A percentile compares a stretch with the other conserved stretches of the same genome.
These are phyloP conservation scores for Saccharomyces paradoxus DNA, from an alignment of 805 yeast species.

Conservation along the genomic window DNA sequence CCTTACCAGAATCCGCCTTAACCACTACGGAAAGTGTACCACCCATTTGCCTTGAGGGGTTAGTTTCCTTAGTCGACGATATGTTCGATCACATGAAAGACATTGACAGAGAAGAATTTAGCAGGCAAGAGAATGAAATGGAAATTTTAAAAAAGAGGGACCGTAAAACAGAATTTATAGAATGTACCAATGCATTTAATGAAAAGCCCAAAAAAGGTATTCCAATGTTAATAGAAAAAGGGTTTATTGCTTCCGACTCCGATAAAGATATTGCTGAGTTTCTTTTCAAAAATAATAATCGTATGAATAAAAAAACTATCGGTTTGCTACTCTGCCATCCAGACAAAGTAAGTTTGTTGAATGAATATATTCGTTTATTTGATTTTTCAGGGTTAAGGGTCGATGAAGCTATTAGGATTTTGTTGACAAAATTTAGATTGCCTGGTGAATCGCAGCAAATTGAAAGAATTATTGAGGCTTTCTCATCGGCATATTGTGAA, in stretches of 20 bases:
- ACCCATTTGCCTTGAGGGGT: conserved; percentile 85
- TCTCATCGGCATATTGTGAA: conserved; percentile 70
- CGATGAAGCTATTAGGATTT: conserved; percentile 82
- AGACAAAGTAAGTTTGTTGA: conserved; percentile 48
- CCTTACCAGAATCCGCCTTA: conserved; percentile 78
- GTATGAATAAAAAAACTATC: conserved; percentile 76
- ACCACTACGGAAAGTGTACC: conserved; percentile 82
- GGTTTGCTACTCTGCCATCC: conserved; percentile 86
- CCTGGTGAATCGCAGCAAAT: conserved; percentile 98
- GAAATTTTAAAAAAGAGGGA: conserved; percentile 29
- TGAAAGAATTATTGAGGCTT: conserved; percentile 81
- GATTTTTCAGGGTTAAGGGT: conserved; percentile 75
- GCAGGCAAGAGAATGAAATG: conserved; percentile 19
- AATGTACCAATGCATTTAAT: conserved; percentile 70
- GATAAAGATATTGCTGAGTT: conserved; percentile 67
- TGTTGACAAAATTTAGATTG: conserved; percentile 75
- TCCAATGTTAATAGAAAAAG: conserved; percentile 50
- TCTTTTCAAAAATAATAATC: conserved; percentile 66
- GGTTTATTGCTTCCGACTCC: conserved; percentile 47
- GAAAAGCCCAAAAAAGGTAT: conserved; percentile 73
- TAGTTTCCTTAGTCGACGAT: conserved; percentile 60
- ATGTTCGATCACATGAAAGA: conserved; percentile 40
- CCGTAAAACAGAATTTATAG: conserved; percentile 65
- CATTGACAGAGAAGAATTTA: conserved; percentile 16
- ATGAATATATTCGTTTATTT: conserved; percentile 57